phyloP scores from a whole-genome alignment of 2,329 filamentous ascomycete genomes.

The Pleochaeta shiraiana region DNA sequence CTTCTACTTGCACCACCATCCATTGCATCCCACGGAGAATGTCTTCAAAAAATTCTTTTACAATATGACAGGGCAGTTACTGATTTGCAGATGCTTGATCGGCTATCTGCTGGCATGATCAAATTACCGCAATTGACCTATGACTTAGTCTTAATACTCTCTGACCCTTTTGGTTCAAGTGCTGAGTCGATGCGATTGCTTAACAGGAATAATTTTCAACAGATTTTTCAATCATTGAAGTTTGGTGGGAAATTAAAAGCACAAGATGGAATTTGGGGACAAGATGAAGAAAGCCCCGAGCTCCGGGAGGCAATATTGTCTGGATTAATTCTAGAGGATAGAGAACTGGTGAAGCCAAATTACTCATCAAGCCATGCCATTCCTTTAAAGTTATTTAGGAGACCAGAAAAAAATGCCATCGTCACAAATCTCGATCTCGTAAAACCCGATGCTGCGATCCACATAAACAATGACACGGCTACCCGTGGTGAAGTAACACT shows the following conservation, averaged over 20 bases:
- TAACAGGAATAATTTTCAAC: constrained; percentile 41
- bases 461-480: constrained; percentile 15
- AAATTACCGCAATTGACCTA: constrained; percentile 57
- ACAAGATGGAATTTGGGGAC: constrained; percentile 40
- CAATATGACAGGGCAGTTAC: constrained; percentile 53
- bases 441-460: constrained; percentile 20
- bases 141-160: constrained; percentile 64
- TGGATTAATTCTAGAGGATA: constrained; percentile 41
- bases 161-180: constrained; percentile 46
- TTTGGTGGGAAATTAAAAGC: constrained; percentile 43
- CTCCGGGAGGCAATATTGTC: constrained; percentile 66
- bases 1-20: constrained; percentile 82
- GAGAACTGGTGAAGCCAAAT: constrained; percentile 55
- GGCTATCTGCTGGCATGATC: constrained; percentile 62
- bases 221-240: constrained; percentile 49
- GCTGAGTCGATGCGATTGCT: constrained; percentile 43
- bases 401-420: constrained; percentile 30
- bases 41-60: constrained; percentile 47
- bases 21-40: constrained; percentile 64
- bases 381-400: constrained; percentile 29
- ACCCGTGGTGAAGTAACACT: constrained; percentile 34
- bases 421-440: background rate
- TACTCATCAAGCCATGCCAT: constrained; percentile 19
- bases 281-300: constrained; percentile 24
- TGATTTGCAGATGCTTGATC: constrained; percentile 96